Percentiles rank a stretch among this genome's conserved stretches.
phyloP scores from a whole-genome alignment of 805 yeast species.

The Wickerhamomyces bisporus region DNA sequence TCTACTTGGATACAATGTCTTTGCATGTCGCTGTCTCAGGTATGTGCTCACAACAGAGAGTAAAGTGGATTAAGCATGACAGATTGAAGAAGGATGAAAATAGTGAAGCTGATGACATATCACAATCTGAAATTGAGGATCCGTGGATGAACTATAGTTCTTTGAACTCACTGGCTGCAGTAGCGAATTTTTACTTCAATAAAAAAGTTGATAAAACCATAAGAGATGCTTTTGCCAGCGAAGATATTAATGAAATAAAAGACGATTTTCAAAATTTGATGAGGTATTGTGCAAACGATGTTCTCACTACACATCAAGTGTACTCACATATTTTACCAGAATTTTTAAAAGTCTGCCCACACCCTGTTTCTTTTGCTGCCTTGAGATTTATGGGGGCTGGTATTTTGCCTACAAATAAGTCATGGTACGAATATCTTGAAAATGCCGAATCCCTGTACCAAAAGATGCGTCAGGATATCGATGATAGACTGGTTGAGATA shows the following conservation, averaged over 20 bases:
- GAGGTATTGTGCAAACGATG: slow-evolving; percentile 84
- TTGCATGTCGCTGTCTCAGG: slow-evolving; percentile 88
- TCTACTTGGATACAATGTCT: slow-evolving; percentile 88
- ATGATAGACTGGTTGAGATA: slow-evolving; percentile 48
- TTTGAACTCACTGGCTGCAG: slow-evolving; percentile 73
- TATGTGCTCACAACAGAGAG: slow-evolving; percentile 87
- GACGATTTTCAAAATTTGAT: slow-evolving; percentile 57
- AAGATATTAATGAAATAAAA: slow-evolving; percentile 47
- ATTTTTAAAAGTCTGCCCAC: slow-evolving; percentile 70
- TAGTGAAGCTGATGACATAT: slow-evolving; percentile 15
- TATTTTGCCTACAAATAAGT: slow-evolving; percentile 68
- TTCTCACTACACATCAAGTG: slow-evolving; percentile 65
- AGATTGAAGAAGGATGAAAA: slow-evolving; percentile 26
- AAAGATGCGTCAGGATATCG: slow-evolving; percentile 50
- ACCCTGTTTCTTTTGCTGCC: slow-evolving; percentile 92
- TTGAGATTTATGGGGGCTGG: slow-evolving; percentile 66
- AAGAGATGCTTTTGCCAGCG: slow-evolving; percentile 58
- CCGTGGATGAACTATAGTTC: slow-evolving; percentile 85
- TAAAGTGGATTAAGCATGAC: slow-evolving; percentile 61
- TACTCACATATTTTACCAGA: slow-evolving; percentile 64
- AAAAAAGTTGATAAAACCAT: slow-evolving; percentile 58
- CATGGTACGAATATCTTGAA: slow-evolving; percentile 71
- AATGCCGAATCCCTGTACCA: slow-evolving; percentile 65
- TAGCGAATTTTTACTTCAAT: slow-evolving; percentile 73
- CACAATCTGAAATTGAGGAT: slow-evolving; percentile 41